Base-by-base conservation (phyloP, 192 early-diverging fungal species). In the Rhizoclosmatium sp. region DNA sequence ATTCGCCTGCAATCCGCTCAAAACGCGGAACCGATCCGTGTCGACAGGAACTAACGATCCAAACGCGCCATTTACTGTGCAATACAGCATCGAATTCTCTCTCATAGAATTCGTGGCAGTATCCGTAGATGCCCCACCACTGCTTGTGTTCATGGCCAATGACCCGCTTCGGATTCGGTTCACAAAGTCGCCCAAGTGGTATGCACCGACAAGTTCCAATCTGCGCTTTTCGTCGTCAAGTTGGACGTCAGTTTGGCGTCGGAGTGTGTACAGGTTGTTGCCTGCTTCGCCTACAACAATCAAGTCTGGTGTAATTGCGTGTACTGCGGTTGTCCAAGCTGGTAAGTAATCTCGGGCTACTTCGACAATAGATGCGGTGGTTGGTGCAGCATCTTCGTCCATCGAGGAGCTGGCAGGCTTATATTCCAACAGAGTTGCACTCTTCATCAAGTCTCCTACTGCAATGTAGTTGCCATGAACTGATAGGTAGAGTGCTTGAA, bases 371-470 rank as follows among this genome's bases (percentile, higher is more conserved):
- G 73, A 78, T 2, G 86, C 76, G 1, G 31, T 40, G 4, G 79
- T 79, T 3, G 45, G 60, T 4, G 10, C 60, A 31, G 21, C 9
- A 31, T 62, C 60, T 7, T 62, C 14, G 7, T 71, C 69, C 42
- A 16, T 56, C 45, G 14, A 60, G 69, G 82, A 41, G 5, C 4
- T 46, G 14, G 1, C 42, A 16, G 40, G 23, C 47, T 86, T 82
- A 69, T 84, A 92, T 12, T 51, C 60, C 58, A 94, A 85, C 4
- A 95, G 58, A 4, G 91, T 85, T 4, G 92, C 90, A 0, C 94
- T 96, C 54, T 91, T 87, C 86, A 97, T 89, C 54, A 97, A 41
- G 81, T 99, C 97, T 21, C 93, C 96, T 12, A 95, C 93, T 0
- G 93, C 69, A 40, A 98, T 79, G 41, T 87, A 87, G 67, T 96